phyloP scores from a whole-genome alignment of 768 basidiomycete species.

The Russula compacta region DNA sequence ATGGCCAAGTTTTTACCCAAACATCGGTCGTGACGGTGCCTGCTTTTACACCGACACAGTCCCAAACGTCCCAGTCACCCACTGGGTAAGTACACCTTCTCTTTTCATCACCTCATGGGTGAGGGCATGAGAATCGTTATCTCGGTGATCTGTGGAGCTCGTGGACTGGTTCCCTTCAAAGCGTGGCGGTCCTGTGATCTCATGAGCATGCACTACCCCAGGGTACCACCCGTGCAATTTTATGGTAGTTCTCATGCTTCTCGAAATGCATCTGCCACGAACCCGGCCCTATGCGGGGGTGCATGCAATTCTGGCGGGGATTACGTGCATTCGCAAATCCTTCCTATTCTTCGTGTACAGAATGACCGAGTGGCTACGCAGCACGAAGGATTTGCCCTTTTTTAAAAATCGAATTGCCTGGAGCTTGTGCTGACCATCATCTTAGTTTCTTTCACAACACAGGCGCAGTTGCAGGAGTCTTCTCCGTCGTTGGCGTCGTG shows the following conservation, averaged over 20 bases:
- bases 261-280: background rate
- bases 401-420: background rate
- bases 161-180: background rate
- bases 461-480: constrained; percentile 63
- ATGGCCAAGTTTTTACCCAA: constrained; percentile 15
- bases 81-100: constrained; percentile 17
- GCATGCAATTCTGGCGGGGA: background rate
- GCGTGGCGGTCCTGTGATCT: background rate
- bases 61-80: background rate
- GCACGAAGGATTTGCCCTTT: background rate
- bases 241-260: background rate
- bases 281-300: background rate
- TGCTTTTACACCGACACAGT: background rate
- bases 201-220: background rate
- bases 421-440: background rate
- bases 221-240: background rate
- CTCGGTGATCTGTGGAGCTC: background rate
- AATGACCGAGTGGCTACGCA: too few relatives aligned
- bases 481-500: constrained; percentile 61
- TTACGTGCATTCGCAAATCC: background rate
- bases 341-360: too few relatives aligned
- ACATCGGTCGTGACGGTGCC: constrained; percentile 16
- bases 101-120: background rate
- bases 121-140: background rate
- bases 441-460: constrained; percentile 55